phyloP scores from a whole-genome alignment of 2,329 filamentous ascomycete species.

The Gnomoniopsis smithogilvyi region DNA sequence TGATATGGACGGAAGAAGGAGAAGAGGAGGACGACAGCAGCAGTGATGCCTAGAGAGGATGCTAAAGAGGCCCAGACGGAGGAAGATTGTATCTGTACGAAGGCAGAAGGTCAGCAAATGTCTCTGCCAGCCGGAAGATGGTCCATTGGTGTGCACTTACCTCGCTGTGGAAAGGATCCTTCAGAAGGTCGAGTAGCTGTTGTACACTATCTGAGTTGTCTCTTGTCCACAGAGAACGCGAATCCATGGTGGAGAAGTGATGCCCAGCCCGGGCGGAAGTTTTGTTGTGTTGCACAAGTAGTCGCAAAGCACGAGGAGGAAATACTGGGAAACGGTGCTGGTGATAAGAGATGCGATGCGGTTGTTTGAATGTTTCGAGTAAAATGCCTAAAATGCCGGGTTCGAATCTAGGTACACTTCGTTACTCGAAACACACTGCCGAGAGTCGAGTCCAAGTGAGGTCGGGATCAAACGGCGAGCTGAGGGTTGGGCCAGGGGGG shows the following conservation, averaged over 20 bases:
- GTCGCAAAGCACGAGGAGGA: not conserved
- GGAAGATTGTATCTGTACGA: constrained; percentile 40
- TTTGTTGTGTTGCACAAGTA: not conserved
- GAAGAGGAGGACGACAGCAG: constrained; percentile 74
- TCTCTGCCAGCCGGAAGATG: not conserved
- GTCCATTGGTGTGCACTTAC: constrained; percentile 29
- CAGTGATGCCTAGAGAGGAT: constrained; percentile 74
- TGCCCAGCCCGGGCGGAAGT: constrained; percentile 6
- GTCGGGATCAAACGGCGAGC: not conserved
- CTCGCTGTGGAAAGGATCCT: constrained; percentile 47
- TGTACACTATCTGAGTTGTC: constrained; percentile 30
- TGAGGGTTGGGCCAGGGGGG: not conserved
- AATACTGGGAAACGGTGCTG: not conserved
- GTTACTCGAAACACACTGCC: not conserved
- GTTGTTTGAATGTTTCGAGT: not conserved
- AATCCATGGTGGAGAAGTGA: constrained; percentile 8
- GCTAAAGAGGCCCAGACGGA: constrained; percentile 77
- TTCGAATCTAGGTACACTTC: not conserved
- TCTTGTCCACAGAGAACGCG: constrained; percentile 13
- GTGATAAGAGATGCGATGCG: not conserved
- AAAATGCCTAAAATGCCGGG: no score
- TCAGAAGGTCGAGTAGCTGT: constrained; percentile 44
- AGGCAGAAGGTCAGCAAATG: not conserved
- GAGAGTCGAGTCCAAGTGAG: not conserved
- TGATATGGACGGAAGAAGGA: constrained; percentile 89